Conservation (phyloP, 2,329 filamentous ascomycete species). For the Claviceps paspali region DNA sequence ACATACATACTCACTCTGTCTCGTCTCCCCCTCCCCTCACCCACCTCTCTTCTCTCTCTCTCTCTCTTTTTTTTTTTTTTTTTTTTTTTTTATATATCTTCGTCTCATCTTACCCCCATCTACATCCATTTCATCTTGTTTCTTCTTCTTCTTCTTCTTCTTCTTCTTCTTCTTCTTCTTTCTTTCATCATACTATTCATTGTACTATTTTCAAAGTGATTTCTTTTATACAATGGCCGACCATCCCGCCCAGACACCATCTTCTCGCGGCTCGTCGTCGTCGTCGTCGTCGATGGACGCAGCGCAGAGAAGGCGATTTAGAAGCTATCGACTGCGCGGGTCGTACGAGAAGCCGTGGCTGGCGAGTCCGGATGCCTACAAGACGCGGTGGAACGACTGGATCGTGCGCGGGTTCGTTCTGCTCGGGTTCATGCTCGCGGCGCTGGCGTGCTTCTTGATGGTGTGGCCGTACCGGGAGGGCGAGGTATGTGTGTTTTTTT, state of each 20-base stretch:
- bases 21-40: too few species aligned
- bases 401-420: conserved; percentile 17
- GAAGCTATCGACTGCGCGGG: conserved; percentile 17
- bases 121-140: too few species aligned
- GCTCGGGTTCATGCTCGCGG: conserved; percentile 20
- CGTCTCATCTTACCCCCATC: too few species aligned
- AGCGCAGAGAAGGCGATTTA: conserved; percentile 12
- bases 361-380: conserved; percentile 16
- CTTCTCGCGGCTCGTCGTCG: too few species aligned
- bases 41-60: neutral
- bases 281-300: conserved; percentile 4
- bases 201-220: too few species aligned
- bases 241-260: too few species aligned
- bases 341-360: conserved; percentile 26
- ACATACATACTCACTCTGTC: too few species aligned
- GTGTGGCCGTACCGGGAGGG: conserved; percentile 15
- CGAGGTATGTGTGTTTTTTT: too few species aligned
- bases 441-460: conserved; percentile 17
- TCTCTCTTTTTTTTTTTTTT: neutral
- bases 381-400: conserved; percentile 20
- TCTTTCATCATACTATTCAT: too few species aligned
- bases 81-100: neutral
- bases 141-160: too few species aligned
- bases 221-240: too few species aligned
- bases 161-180: too few species aligned